A percentile compares a stretch with the other conserved stretches of the same genome.
phyloP scores from a whole-genome alignment of 1,139 yeast species.

The Debaryomyces subglobosus region DNA sequence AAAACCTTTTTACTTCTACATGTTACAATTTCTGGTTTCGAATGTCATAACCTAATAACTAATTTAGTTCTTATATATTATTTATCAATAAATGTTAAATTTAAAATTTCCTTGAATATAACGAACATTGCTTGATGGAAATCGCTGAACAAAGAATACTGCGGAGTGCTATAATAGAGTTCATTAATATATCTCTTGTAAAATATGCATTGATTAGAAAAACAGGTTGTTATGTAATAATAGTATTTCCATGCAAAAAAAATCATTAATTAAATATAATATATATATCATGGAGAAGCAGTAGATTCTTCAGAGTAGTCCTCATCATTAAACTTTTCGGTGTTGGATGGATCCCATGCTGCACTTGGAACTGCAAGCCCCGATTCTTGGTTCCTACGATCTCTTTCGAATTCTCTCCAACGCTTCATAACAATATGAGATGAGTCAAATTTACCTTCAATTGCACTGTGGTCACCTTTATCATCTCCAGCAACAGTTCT shows the following conservation, averaged over 20 bases:
- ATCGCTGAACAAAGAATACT: too few relatives aligned
- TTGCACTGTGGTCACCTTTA: conserved; percentile 64
- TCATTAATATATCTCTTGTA: too few relatives aligned
- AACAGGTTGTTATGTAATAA: background rate
- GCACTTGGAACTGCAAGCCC: conserved; percentile 44
- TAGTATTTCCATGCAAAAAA: background rate
- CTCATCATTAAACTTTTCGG: conserved; percentile 29
- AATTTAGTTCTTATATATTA: conserved; percentile 8
- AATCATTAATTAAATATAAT: background rate
- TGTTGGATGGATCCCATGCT: conserved; percentile 52
- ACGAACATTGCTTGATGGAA: too few relatives aligned
- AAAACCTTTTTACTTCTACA: conserved; percentile 5
- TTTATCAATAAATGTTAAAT: conserved; percentile 4
- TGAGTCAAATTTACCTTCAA: conserved; percentile 86
- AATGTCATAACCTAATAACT: conserved; percentile 3
- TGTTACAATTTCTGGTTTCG: conserved; percentile 8
- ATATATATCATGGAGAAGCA: conserved; percentile 16
- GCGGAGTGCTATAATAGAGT: too few relatives aligned
- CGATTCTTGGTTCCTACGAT: conserved; percentile 41
- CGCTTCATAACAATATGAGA: conserved; percentile 85
- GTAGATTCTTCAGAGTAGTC: conserved; percentile 33
- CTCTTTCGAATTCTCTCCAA: conserved; percentile 93
- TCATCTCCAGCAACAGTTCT: conserved; percentile 79
- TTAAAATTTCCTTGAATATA: too few relatives aligned
- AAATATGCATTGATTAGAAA: background rate